Conservation (phyloP, 2,329 filamentous ascomycete genomes). For the Tolypocladium inflatum region DNA sequence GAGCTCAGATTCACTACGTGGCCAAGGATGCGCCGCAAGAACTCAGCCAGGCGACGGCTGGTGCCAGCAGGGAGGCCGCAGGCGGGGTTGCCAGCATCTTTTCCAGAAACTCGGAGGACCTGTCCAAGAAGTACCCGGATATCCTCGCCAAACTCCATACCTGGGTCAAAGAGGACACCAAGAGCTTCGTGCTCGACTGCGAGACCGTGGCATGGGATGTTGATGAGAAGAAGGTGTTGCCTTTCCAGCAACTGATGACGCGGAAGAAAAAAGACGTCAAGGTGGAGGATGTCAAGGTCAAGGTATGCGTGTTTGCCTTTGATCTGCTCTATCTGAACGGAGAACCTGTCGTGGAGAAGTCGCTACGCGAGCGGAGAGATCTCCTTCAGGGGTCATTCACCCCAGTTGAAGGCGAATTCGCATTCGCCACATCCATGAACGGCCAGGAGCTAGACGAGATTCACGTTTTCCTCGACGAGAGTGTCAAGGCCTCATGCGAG, state of each 20-base stretch:
- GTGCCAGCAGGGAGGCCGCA: constrained; percentile 54
- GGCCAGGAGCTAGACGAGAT: constrained; percentile 89
- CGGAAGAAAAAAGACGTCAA: constrained; percentile 97
- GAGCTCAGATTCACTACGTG: constrained; percentile 97
- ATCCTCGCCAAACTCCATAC: constrained; percentile 77
- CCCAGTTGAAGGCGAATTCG: constrained; percentile 79
- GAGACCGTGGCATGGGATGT: constrained; percentile 97
- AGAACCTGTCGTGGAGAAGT: constrained; percentile 77
- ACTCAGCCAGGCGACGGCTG: constrained; percentile 50
- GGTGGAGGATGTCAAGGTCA: constrained; percentile 87
- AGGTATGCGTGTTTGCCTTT: constrained; percentile 95
- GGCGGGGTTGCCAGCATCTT: constrained; percentile 86
- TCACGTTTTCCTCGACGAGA: constrained; percentile 84
- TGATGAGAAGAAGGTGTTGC: constrained; percentile 88
- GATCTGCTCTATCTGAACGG: constrained; percentile 91
- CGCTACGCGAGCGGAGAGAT: constrained; percentile 73
- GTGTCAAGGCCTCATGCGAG: constrained; percentile 91
- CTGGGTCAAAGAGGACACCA: constrained; percentile 85
- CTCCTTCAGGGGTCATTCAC: constrained; percentile 65
- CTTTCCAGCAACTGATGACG: constrained; percentile 98
- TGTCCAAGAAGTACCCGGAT: constrained; percentile 97
- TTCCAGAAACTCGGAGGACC: constrained; percentile 91
- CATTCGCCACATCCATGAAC: constrained; percentile 79
- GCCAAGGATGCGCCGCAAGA: constrained; percentile 67
- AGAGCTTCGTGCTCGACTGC: constrained; percentile 96